A percentile compares a stretch with the other conserved stretches of the same genome.
Evolutionary conservation across 371 early-diverging fungal genomes (phyloP).

Genomic region (Circinella minor): DNA sequence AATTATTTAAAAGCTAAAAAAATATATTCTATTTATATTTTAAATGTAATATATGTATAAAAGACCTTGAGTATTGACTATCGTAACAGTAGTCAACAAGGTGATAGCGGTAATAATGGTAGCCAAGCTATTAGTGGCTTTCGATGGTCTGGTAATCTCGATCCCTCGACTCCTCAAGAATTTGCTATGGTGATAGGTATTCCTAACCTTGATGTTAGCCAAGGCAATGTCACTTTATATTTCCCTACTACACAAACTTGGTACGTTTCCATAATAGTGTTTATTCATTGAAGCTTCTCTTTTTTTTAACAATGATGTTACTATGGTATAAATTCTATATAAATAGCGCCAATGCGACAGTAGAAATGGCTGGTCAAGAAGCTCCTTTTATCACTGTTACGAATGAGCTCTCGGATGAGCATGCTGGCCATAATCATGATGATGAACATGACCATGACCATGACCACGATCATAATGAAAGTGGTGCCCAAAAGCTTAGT

Average conservation of each 20-base stretch:
- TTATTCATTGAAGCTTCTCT: too few species aligned
- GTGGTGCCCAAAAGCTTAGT: not conserved
- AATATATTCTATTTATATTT: too few species aligned
- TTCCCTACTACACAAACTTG: conserved; percentile 46
- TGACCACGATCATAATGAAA: conserved; percentile 1
- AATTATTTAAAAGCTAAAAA: too few species aligned
- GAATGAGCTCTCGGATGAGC: not conserved
- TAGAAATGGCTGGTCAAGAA: not conserved
- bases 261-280: conserved; percentile 14
- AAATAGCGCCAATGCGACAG: not conserved
- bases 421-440: not conserved
- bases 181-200: conserved; percentile 33
- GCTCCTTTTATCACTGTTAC: conserved; percentile 1
- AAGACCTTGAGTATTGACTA: not conserved
- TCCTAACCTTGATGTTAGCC: conserved; percentile 35
- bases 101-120: not conserved
- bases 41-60: not conserved
- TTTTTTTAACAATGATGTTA: not conserved
- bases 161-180: conserved; percentile 20
- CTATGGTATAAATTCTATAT: not conserved
- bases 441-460: conserved; percentile 6
- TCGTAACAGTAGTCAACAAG: not conserved
- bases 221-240: conserved; percentile 36
- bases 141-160: conserved; percentile 25
- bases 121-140: conserved; percentile 12